Evolutionary conservation across 768 basidiomycete species (phyloP), one percentile per base, ranked within the genome.

Genomic region (Rhodotorula diobovata): DNA sequence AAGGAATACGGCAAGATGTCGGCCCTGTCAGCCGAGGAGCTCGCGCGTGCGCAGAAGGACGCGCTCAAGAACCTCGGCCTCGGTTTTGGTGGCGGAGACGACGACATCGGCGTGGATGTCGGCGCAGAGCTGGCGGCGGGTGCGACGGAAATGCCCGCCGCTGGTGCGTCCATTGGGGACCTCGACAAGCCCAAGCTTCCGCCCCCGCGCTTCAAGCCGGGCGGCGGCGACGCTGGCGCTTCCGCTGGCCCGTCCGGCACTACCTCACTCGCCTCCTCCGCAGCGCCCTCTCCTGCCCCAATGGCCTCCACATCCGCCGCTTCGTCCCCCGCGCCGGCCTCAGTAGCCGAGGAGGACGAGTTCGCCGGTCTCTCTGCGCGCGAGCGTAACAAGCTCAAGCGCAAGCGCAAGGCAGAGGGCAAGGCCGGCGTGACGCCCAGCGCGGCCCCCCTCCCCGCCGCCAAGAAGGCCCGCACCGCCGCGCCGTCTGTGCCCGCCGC

Each of bases 341-440:
- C 48, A 15, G 45, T 45, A 12, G 71, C 69, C 32, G 55, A 66
- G n/a, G 78, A 71, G 18, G 78, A 79, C 45, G 70, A 71, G 10
- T 70, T 64, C 61, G 79, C 78, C 15, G 85, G 85, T 12, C 82
- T 98, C 56, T 96, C 93, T 43, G 92, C 93, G 20, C 87, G 96
- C 64, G 95, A 98, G 81, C 87, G 90, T 43, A 96, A 96, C 79
- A 86, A 94, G 58, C 83, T 98, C 43, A 99, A 99, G 80, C 86
- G 96, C 39, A 98, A 98, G 79, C 89, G 94, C 66, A 96, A 94
- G 77, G 85, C 85, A 8, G 93, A 72, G 63, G 67, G 57, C 5
- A 76, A 77, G 39, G 67, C 66, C 8, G 71, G 67, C 21, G 43
- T 60, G 10, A 59, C 67, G 3, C 50, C 66, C 2, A 48, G 68